Evolutionary conservation across 495 filamentous ascomycete genomes (phyloP), one percentile per base, ranked within the genome.

Genomic region (Parathielavia appendiculata): DNA sequence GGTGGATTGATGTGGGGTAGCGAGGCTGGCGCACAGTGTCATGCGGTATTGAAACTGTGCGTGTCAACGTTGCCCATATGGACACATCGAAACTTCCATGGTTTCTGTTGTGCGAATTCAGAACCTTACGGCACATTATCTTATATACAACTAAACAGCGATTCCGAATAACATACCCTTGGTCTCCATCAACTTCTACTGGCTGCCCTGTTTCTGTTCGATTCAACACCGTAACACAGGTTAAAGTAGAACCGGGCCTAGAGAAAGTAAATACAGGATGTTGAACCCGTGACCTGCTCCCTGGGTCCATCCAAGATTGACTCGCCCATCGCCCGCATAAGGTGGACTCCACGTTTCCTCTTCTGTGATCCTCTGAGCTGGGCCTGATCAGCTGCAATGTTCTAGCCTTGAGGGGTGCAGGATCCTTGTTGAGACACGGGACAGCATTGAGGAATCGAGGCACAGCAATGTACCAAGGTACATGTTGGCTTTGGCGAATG

Each of bases 401-500:
- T 57, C 55, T 57, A 22, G 54, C 19, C 54, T 30, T 44, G 5
- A 4, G 32, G 12, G 16, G 19, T 11, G 20, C 45, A 38, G 54
- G 12, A 32, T 32, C 54, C 54, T 36, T 56, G 54, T 30, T 48
- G 14, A 17, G 26, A 23, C 9, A 41, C 53, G 41, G 41, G n/a
- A 47, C 23, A 44, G 10, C 40, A 46, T 26, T 45, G 41, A 56
- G 26, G 32, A 30, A 39, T 56, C 35, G 45, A 17, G 45, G 44
- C 16, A 48, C 30, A 17, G 34, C 17, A 38, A 32, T 19, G 55
- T 57, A 57, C 36, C 17, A 51, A 36, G 56, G 26, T 17, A 58
- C 40, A 17, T 44, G 54, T 49, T 30, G 6, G 1, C 36, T 36
- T 20, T 2, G 1, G 32, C 44, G 5, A 20, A 55, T 57, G 44